Conservation (phyloP, 306 rosid species). For the Quercus aquifolioides region DNA sequence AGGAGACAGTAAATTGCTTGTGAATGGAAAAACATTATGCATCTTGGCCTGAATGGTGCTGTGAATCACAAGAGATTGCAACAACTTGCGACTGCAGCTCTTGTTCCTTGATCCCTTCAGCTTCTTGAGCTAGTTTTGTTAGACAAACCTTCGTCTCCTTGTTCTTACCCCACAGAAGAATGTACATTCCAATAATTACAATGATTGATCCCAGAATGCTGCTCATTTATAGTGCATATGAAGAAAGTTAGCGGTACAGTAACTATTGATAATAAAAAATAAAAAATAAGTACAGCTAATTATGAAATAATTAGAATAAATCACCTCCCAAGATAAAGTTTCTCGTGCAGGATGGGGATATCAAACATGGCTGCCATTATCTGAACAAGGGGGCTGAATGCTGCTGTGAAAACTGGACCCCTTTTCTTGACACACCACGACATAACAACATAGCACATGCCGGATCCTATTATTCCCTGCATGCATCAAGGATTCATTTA, state of each 20-base stretch:
- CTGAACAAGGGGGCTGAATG: conserved; percentile 90
- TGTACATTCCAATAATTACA: conserved; percentile 75
- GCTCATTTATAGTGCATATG: conserved; percentile 2
- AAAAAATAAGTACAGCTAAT: background rate
- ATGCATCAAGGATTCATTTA: conserved; percentile 12
- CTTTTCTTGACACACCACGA: conserved; percentile 96
- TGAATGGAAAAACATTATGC: background rate
- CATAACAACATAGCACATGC: conserved; percentile 83
- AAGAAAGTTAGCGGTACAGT: background rate
- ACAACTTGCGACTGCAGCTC: conserved; percentile 42
- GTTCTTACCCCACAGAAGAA: conserved; percentile 90
- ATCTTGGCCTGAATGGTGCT: conserved; percentile 20
- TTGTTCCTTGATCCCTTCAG: conserved; percentile 45
- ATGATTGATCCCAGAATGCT: conserved; percentile 75
- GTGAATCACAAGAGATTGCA: conserved; percentile 40
- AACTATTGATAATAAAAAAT: background rate
- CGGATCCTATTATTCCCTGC: conserved; percentile 90
- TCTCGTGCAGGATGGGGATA: conserved; percentile 75
- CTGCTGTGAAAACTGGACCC: conserved; percentile 92
- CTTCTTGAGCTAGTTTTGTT: conserved; percentile 31
- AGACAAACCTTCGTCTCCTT: conserved; percentile 53
- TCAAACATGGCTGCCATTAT: conserved; percentile 75
- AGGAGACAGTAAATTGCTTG: too few relatives aligned
- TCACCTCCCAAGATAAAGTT: conserved; percentile 75
- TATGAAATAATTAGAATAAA: background rate